A percentile compares a stretch with the other conserved stretches of the same genome.
Conservation (phyloP, 345 rosid species). For the Capsella bursapastoris region DNA sequence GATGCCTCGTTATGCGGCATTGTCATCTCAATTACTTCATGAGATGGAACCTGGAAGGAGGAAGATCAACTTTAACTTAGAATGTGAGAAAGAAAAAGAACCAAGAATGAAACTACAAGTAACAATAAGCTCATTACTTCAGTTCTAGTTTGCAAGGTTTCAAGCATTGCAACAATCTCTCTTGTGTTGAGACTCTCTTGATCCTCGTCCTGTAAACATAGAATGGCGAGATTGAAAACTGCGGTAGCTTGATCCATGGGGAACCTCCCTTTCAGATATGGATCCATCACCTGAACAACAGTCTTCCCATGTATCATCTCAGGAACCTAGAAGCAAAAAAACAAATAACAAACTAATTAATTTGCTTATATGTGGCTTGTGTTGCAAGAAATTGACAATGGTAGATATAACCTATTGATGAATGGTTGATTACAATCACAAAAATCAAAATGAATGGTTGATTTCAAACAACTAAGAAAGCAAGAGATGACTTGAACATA, state of each 20-base stretch:
- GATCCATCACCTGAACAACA: conserved; percentile 75
- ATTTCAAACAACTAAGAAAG: background rate
- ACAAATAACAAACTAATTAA: background rate
- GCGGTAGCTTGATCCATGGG: conserved; percentile 79
- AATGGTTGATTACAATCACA: background rate
- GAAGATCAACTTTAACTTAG: conserved; percentile 11
- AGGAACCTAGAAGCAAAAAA: conserved; percentile 61
- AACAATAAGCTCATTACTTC: conserved; percentile 50
- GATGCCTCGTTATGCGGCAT: conserved; percentile 58
- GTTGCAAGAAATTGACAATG: conserved; percentile 21
- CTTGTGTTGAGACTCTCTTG: conserved; percentile 68
- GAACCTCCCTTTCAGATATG: conserved; percentile 83
- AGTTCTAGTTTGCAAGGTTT: conserved; percentile 68
- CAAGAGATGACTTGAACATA: conserved; percentile 14
- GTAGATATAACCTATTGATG: background rate
- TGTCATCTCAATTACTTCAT: conserved; percentile 64
- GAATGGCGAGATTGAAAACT: conserved; percentile 80
- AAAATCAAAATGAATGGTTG: conserved; percentile 1
- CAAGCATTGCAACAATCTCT: conserved; percentile 71
- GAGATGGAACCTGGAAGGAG: conserved; percentile 66
- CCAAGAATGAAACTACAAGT: background rate
- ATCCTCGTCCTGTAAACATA: conserved; percentile 81
- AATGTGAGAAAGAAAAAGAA: background rate
- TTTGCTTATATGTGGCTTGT: background rate
- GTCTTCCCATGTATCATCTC: conserved; percentile 83